Conservation (phyloP, 2,329 filamentous ascomycete genomes). For the Fusarium sp. region DNA sequence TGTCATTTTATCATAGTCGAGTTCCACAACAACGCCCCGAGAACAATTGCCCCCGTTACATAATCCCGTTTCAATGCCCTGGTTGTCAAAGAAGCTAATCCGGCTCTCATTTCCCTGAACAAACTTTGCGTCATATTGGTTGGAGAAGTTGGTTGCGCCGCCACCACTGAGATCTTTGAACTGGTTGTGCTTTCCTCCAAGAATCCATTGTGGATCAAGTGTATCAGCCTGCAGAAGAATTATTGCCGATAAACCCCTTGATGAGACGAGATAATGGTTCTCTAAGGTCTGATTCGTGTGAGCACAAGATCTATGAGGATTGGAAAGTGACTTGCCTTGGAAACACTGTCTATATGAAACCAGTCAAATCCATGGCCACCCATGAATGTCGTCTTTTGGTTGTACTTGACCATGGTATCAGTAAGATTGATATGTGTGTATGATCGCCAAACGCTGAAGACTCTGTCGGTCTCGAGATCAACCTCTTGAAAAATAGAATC, state of each 20-base stretch:
- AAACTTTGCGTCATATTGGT: slow-evolving; percentile 64
- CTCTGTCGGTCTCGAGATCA: slow-evolving; percentile 38
- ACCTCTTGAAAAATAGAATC: slow-evolving; percentile 43
- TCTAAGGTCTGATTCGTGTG: slow-evolving; percentile 38
- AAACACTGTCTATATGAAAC: slow-evolving; percentile 47
- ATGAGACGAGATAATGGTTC: slow-evolving; percentile 52
- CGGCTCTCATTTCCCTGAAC: slow-evolving; percentile 58
- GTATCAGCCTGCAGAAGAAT: slow-evolving; percentile 45
- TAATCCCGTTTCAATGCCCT: slow-evolving; percentile 32
- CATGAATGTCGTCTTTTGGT: slow-evolving; percentile 34
- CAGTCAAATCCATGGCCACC: slow-evolving; percentile 44
- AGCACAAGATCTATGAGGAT: neutral
- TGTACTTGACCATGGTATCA: slow-evolving; percentile 36
- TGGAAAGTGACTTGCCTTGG: slow-evolving; percentile 29
- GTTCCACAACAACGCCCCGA: slow-evolving; percentile 50
- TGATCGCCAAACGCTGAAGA: slow-evolving; percentile 44
- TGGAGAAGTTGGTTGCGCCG: slow-evolving; percentile 50
- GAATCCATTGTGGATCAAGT: slow-evolving; percentile 49
- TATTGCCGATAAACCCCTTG: slow-evolving; percentile 47
- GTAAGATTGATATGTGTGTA: slow-evolving; percentile 39
- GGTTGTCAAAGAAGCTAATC: slow-evolving; percentile 67
- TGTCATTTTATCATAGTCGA: slow-evolving; percentile 59
- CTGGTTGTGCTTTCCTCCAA: slow-evolving; percentile 51
- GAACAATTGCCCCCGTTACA: slow-evolving; percentile 35
- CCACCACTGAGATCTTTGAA: slow-evolving; percentile 51